Evolutionary conservation across 768 basidiomycete genomes (phyloP).

Genomic region (Tricholoma saponaceum): DNA sequence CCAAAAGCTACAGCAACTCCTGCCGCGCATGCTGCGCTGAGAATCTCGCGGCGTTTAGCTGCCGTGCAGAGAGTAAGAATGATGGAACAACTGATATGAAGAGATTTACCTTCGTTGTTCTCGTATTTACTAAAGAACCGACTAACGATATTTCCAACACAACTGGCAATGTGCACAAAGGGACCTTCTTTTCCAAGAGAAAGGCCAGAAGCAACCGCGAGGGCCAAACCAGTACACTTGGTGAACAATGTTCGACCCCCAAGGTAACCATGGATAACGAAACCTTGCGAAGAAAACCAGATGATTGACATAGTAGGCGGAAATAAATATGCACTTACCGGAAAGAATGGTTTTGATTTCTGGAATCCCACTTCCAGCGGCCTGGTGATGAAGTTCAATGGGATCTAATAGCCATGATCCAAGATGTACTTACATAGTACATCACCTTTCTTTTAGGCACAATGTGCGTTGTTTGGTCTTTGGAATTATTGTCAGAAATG

Average conservation of each 20-base stretch:
- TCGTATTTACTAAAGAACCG: conserved; percentile 87
- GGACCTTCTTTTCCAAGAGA: conserved; percentile 70
- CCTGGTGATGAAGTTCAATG: conserved; percentile 36
- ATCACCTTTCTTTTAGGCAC: conserved; percentile 59
- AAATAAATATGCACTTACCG: conserved; percentile 35
- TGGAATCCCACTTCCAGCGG: conserved; percentile 94
- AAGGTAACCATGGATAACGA: conserved; percentile 96
- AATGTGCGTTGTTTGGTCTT: conserved; percentile 17
- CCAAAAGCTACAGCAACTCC: conserved; percentile 98
- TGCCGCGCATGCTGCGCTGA: conserved; percentile 95
- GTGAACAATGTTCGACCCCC: conserved; percentile 87
- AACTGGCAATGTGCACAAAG: conserved; percentile 91
- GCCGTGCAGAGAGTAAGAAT: background rate
- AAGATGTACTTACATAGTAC: conserved; percentile 65
- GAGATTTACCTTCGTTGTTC: conserved; percentile 77
- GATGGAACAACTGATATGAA: background rate
- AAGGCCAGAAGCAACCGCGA: conserved; percentile 91
- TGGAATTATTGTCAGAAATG: conserved; percentile 22
- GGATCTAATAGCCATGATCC: background rate
- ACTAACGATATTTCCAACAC: conserved; percentile 90
- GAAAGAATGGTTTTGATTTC: conserved; percentile 95
- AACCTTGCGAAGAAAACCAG: conserved; percentile 46
- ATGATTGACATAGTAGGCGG: background rate
- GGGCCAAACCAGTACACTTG: conserved; percentile 83
- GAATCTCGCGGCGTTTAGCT: conserved; percentile 92